These are phyloP conservation scores for Pythium myriotylum DNA, from an alignment of 352 stramenopile genomes.

Conservation along the genomic window DNA sequence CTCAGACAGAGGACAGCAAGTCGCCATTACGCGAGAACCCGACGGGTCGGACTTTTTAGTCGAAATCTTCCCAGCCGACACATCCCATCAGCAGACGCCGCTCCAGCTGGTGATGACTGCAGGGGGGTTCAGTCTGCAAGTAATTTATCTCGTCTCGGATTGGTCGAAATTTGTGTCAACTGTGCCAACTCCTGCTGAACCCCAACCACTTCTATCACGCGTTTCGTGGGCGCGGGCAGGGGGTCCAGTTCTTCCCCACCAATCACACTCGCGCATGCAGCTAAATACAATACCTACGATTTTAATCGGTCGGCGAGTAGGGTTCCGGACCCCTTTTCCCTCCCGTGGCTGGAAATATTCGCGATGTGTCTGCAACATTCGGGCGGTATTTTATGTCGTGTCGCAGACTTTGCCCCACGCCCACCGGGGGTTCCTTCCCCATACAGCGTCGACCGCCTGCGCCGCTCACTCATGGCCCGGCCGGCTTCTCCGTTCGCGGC, in stretches of 20 bases:
- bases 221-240: neutral
- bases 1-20: neutral
- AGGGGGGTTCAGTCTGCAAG: neutral
- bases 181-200: neutral
- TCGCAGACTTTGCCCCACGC: constrained; percentile 1
- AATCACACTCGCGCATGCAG: neutral
- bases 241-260: neutral
- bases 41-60: neutral
- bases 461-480: too few relatives aligned
- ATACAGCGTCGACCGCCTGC: too few relatives aligned
- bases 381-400: constrained; percentile 1
- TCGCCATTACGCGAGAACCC: constrained; percentile 2
- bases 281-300: neutral
- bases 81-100: neutral
- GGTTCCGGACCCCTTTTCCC: neutral
- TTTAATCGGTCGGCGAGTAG: neutral
- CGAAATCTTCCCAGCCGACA: neutral
- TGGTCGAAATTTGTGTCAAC: neutral
- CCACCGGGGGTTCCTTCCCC: neutral
- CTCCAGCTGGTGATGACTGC: neutral
- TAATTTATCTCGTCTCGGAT: neutral
- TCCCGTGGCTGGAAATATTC: neutral
- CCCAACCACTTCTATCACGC: neutral
- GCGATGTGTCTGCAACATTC: neutral
- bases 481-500: neutral